Evolutionary conservation across 257 asterid species (phyloP), one percentile per base, ranked within the genome.

Genomic region (Avicennia marina): DNA sequence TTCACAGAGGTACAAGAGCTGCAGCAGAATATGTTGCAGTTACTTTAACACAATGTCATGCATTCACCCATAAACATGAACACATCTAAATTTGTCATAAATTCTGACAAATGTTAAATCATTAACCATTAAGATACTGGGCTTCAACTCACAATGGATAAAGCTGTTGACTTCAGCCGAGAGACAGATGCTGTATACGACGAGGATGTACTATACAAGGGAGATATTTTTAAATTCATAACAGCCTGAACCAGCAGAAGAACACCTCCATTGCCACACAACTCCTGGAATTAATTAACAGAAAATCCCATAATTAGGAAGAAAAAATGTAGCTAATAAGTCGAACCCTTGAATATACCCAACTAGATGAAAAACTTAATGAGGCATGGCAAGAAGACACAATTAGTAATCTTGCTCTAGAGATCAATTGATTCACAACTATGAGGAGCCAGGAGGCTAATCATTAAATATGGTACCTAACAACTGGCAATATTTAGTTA

Each of bases 1-100:
- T 77, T 93, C 99, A 38, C 97, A 93, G 18, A 93, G 99, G 75
- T 80, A 74, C 84, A 84, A 70, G 48, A 93, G 87, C 99, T 93
- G 94, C 86, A 78, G 50, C 48, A 47, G 2, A 47, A 20, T 47
- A 20, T 5, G 25, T 5, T 11, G 10, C 18, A 11, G 20, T 5
- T 19, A 47, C 11, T 44, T 16, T 44, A 4, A 44, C 46, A 29
- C 8, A 41, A 16, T 6, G n/a, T 41, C 4, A 3, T 41, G 8
- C 51, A 45, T 0, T 15, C 4, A 11, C 39, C 38, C 29, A 12
- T 21, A 44, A 43, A 58, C 52, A 67, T 31, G 72, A 38, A 24
- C 42, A 45, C 27, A 56, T 13, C 39, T 22, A 32, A 47, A 20
- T 68, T 41, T 40, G 48, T 18, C 7, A 8, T 29, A 4, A 29